Percentiles rank a stretch among this genome's conserved stretches.
Evolutionary conservation across 192 early-diverging fungal species (phyloP).

Genomic region (Coemansia sp.): DNA sequence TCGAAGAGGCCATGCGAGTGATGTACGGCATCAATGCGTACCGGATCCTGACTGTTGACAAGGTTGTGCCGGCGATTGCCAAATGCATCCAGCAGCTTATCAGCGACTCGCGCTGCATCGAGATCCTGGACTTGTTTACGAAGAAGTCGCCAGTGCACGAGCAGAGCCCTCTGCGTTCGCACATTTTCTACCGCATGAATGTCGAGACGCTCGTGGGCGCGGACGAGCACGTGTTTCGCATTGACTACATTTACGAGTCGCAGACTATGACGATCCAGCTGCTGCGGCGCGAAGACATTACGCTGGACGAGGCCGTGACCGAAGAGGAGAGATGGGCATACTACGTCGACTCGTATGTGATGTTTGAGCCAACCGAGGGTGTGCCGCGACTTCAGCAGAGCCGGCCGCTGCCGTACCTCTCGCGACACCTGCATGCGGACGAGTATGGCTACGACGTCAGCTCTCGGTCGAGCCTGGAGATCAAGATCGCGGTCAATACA

Average conservation of each 20-base stretch:
- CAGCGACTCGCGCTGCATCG: conserved; percentile 61
- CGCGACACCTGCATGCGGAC: conserved; percentile 52
- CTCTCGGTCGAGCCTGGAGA: conserved; percentile 78
- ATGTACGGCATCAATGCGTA: conserved; percentile 91
- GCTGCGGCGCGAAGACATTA: conserved; percentile 84
- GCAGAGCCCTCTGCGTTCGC: conserved; percentile 59
- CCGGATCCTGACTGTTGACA: conserved; percentile 85
- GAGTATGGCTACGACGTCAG: conserved; percentile 58
- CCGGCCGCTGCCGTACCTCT: conserved; percentile 66
- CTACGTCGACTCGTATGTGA: conserved; percentile 93
- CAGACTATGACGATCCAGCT: conserved; percentile 80
- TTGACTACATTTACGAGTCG: conserved; percentile 68
- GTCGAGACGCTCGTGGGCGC: conserved; percentile 65
- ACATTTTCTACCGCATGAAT: conserved; percentile 70
- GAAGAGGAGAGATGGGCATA: conserved; percentile 92
- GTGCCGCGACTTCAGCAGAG: conserved; percentile 57
- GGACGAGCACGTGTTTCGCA: conserved; percentile 76
- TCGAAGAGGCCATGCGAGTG: conserved; percentile 83
- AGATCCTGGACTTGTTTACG: conserved; percentile 66
- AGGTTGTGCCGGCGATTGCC: conserved; percentile 71
- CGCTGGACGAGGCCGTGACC: conserved; percentile 72
- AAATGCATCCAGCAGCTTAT: conserved; percentile 76
- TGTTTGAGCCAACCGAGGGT: conserved; percentile 79
- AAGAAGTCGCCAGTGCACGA: conserved; percentile 46
- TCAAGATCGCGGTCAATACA: conserved; percentile 96